These are phyloP conservation scores for Penstemon davidsonii DNA, from an alignment of 257 asterid genomes.

Conservation along the genomic window DNA sequence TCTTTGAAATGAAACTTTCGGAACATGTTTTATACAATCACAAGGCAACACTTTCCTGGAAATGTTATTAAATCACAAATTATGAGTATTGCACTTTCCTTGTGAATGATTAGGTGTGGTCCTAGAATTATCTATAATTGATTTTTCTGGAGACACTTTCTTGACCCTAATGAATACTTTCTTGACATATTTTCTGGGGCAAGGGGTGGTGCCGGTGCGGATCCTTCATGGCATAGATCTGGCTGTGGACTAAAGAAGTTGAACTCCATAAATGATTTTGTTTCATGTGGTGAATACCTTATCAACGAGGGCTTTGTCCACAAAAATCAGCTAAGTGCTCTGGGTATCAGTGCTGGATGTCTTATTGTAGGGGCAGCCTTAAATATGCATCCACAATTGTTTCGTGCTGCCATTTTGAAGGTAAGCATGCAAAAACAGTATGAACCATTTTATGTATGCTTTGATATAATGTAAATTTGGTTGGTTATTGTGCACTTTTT, in stretches of 20 bases:
- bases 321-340: constrained; percentile 55
- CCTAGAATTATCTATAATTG: too few relatives aligned
- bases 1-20: not conserved
- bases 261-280: constrained; percentile 68
- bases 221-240: constrained; percentile 70
- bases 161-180: not conserved
- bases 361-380: constrained; percentile 83
- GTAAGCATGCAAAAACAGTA: constrained; percentile 30
- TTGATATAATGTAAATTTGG: not conserved
- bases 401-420: constrained; percentile 82
- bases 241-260: constrained; percentile 76
- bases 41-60: too few relatives aligned
- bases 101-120: not conserved
- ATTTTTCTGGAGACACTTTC: not conserved
- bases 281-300: constrained; percentile 68
- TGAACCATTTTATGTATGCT: not conserved
- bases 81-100: too few relatives aligned
- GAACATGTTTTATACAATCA: too few relatives aligned
- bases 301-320: constrained; percentile 57
- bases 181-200: constrained; percentile 14
- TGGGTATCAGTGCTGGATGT: constrained; percentile 83
- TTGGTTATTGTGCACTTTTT: not conserved
- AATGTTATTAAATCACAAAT: too few relatives aligned
- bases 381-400: constrained; percentile 69
- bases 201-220: constrained; percentile 87